Conservation (phyloP, 2,329 filamentous ascomycete genomes). For the Pestalotiopsis sp. region DNA sequence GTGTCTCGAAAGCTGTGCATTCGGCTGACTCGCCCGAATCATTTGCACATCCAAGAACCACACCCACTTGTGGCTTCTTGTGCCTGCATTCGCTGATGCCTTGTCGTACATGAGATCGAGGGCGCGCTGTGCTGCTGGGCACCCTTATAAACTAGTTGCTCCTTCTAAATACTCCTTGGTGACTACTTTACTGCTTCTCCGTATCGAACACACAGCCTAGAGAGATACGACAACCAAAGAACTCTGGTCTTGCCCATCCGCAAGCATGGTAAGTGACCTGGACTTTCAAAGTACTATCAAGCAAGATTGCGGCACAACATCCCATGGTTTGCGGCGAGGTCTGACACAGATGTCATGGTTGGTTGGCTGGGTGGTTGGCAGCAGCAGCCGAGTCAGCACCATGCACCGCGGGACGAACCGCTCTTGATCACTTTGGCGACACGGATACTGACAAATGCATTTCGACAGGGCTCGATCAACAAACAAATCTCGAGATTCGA, state of each 20-base stretch:
- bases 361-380: not conserved
- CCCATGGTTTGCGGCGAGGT: not conserved
- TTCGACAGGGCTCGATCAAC: constrained; percentile 48
- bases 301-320: not conserved
- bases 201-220: not conserved
- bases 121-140: not conserved
- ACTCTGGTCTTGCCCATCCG: constrained; percentile 10
- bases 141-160: constrained; percentile 6
- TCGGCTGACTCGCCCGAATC: constrained; percentile 4
- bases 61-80: constrained; percentile 13
- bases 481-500: constrained; percentile 58
- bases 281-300: not conserved
- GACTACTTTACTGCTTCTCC: not conserved
- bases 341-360: not conserved
- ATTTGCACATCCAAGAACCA: constrained; percentile 3
- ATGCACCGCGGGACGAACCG: constrained; percentile 12
- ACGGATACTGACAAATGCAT: not conserved
- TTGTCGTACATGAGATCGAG: constrained; percentile 10
- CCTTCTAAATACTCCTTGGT: not conserved
- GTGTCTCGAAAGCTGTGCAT: not conserved
- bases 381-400: not conserved
- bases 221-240: not conserved
- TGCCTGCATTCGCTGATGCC: constrained; percentile 13
- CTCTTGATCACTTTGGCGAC: not conserved
- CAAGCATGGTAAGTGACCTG: constrained; percentile 13